A percentile compares a stretch with the other conserved stretches of the same genome.
phyloP scores from a whole-genome alignment of 192 early-diverging fungal species.

The Allomyces javanicus region DNA sequence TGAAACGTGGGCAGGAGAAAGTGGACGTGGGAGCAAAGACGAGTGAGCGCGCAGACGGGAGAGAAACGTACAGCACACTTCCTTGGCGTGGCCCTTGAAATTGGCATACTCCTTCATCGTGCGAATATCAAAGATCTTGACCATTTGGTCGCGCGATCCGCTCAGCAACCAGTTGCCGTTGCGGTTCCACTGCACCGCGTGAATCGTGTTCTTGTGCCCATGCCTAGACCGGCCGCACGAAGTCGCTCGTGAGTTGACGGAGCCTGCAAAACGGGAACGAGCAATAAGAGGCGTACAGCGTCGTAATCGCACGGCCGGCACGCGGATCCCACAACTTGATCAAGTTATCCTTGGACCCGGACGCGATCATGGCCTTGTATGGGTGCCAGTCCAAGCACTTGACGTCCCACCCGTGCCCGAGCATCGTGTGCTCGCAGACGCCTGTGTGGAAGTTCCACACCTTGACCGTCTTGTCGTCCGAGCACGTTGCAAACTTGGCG shows the following conservation, averaged over 20 bases:
- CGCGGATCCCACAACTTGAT: constrained; percentile 98
- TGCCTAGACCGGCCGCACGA: constrained; percentile 22
- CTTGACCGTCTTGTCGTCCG: constrained; percentile 87
- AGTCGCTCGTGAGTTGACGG: no score
- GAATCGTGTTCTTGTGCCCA: constrained; percentile 83
- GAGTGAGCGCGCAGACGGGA: background rate
- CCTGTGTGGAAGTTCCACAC: constrained; percentile 87
- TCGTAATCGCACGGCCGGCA: constrained; percentile 60
- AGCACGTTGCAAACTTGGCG: constrained; percentile 81
- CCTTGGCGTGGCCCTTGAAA: constrained; percentile 70
- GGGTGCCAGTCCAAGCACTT: constrained; percentile 97
- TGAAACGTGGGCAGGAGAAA: background rate
- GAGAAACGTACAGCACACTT: constrained; percentile 52
- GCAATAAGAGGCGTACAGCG: constrained; percentile 33
- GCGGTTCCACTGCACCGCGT: constrained; percentile 79
- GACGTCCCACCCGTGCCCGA: constrained; percentile 91
- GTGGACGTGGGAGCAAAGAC: background rate
- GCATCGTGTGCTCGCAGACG: constrained; percentile 55
- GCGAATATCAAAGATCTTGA: constrained; percentile 88
- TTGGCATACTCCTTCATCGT: constrained; percentile 75
- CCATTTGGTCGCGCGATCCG: constrained; percentile 68
- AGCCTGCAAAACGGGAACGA: background rate
- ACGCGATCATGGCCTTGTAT: constrained; percentile 71
- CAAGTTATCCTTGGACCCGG: constrained; percentile 84
- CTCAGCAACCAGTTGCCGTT: constrained; percentile 95